Conservation (phyloP, 805 yeast species). For the Starmerella khaoyaiensis region DNA sequence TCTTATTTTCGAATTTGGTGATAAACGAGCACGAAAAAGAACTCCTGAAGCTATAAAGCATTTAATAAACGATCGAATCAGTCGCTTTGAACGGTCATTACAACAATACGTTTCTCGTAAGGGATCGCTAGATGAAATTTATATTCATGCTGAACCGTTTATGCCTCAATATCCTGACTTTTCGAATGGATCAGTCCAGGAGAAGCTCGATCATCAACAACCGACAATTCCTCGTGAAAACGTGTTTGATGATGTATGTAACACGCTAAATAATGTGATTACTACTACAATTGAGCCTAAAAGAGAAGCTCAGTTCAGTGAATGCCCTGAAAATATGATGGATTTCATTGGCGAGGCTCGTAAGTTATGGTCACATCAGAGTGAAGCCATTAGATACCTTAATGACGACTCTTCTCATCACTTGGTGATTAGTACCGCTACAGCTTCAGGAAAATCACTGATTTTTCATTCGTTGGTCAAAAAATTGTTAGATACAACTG, state of each 20-base stretch:
- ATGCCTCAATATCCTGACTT: constrained; percentile 3
- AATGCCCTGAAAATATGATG: constrained; percentile 18
- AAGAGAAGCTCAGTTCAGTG: constrained; percentile 9
- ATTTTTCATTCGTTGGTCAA: constrained; percentile 83
- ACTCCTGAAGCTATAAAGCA: constrained; percentile 5
- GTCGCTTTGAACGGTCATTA: constrained; percentile 13
- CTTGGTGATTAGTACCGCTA: constrained; percentile 83
- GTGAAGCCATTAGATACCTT: constrained; percentile 49
- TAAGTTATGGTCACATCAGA: constrained; percentile 67
- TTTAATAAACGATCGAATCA: constrained; percentile 13
- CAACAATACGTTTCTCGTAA: constrained; percentile 8
- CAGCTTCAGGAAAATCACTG: constrained; percentile 91
- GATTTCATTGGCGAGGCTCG: constrained; percentile 41
- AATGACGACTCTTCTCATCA: constrained; percentile 36
- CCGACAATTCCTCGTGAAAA: background rate
- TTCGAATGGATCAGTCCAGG: background rate
- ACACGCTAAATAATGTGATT: constrained; percentile 30
- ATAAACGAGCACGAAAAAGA: constrained; percentile 38
- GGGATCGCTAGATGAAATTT: constrained; percentile 5
- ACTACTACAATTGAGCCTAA: constrained; percentile 46
- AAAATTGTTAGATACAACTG: constrained; percentile 29
- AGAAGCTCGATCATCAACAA: background rate
- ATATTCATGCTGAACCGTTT: constrained; percentile 1
- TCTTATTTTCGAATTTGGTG: constrained; percentile 63
- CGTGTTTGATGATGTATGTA: background rate